Evolutionary conservation across 345 rosid genomes (phyloP), one percentile per base, ranked within the genome.

Genomic region (Citrus medica): DNA sequence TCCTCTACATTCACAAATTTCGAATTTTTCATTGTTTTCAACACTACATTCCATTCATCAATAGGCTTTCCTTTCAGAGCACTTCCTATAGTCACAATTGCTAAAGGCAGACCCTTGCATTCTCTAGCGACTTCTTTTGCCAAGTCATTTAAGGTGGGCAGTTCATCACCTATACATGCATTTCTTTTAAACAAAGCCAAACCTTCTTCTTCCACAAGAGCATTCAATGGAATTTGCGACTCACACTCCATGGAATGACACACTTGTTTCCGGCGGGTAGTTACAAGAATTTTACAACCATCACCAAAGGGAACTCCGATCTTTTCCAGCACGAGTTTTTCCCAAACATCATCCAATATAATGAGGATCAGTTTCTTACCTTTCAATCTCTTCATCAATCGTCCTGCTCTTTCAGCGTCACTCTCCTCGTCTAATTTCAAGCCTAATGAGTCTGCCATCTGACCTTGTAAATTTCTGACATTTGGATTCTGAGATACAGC

Each of bases 281-380:
- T 76, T 12, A 83, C 5, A 14, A 83, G 63, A 12, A 83, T 38
- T 58, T 74, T 68, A 40, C 42, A 65, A 68, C 8, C 40, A 32
- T 42, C 68, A 14, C 9, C 25, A 0, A 21, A 37, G 1, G 80
- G 75, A 32, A 82, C 72, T 30, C 85, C 85, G 1, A 82, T 51
- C 0, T 6, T 32, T 0, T 56, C 13, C 60, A 71, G 4, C 3
- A 76, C 38, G 3, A 82, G 46, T 7, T 1, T 10, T 2, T 5
- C 14, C 82, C 82, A 82, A 3, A 82, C 17, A 27, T 82, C 78
- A 59, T 82, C 85, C 32, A 82, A 27, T 16, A 82, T 69, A 32
- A 82, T 33, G 6, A 82, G 82, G 6, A 79, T 28, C 62, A 27
- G 42, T 8, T 38, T 71, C 48, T 75, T 25, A 35, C 33, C 70